Percentiles rank a stretch among this genome's conserved stretches.
Conservation (phyloP, 78 protist genomes). For the Guillardia theta region DNA sequence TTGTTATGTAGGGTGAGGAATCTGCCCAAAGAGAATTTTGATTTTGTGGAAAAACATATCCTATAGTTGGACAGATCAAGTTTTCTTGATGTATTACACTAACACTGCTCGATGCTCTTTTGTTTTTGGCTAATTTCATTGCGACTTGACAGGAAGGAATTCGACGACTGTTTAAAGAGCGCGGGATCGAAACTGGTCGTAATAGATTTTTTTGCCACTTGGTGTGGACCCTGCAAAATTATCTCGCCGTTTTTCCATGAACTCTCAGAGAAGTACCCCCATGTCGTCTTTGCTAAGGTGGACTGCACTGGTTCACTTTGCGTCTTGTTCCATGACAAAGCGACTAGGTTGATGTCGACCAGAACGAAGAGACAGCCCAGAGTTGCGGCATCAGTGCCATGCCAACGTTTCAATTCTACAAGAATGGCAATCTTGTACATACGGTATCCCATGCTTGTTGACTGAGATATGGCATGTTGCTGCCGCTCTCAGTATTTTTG, state of each 20-base stretch:
- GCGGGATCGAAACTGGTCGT: background rate
- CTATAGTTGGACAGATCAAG: no score
- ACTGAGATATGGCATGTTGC: no score
- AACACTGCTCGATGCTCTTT: no score
- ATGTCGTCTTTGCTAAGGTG: background rate
- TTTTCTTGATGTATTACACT: no score
- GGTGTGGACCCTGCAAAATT: conserved; percentile 55
- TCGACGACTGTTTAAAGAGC: background rate
- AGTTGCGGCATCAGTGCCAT: background rate
- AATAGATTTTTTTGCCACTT: conserved; percentile 33
- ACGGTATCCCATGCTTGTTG: no score
- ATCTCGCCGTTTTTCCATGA: background rate
- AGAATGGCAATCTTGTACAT: background rate
- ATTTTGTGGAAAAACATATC: no score
- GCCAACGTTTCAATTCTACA: background rate
- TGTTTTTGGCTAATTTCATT: no score
- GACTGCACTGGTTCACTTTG: background rate
- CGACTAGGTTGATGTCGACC: background rate
- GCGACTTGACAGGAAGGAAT: background rate
- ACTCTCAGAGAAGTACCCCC: background rate
- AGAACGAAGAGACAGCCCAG: background rate
- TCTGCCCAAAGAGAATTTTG: no score
- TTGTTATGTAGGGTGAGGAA: no score
- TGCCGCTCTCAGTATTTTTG: no score
- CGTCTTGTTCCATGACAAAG: background rate